Evolutionary conservation across 441 rosid genomes (phyloP), one percentile per base, ranked within the genome.

Genomic region (Bruguiera hainesii): DNA sequence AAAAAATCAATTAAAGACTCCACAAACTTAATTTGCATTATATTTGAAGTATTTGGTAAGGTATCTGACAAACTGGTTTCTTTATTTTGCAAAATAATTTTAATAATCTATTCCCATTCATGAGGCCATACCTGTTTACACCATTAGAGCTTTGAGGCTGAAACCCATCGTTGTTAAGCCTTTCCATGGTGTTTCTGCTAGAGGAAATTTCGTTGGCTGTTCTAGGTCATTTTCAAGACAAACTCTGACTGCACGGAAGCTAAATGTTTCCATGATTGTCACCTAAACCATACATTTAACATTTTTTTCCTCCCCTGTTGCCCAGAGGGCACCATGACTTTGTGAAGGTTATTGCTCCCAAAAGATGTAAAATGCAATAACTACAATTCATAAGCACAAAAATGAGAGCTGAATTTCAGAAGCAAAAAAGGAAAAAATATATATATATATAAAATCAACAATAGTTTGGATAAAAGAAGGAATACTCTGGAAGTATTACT

Each of bases 171-270:
- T 66, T 61, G 25, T 71, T 69, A 74, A 62, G 67, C 72, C 68
- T 78, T 76, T 61, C 76, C 72, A 73, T 73, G 23, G 82, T 74
- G 68, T 69, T 77, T 68, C 59, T 72, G 64, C 70, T 73, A 59
- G 82, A 82, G 80, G 80, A 79, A 87, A 85, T 83, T 65, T 69
- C 66, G 75, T 76, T 68, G 75, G 66, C 56, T 64, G 57, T 53
- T 53, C 26, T 59, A 69, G 35, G 39, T 56, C 60, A 73, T 67
- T 73, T 68, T 72, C 70, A 70, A 75, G 33, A 66, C 59, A 73
- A 46, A 50, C 68, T 62, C 60, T 66, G 68, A 64, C 56, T 26
- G 63, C 67, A 60, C 25, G 15, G 65, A 5, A 61, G 29, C 66
- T 72, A 65, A 56, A 4, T 58, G 19, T 61, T 64, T 67, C 71